These are phyloP conservation scores for Tricholoma sp. DNA, from an alignment of 768 basidiomycete genomes.

Conservation along the genomic window DNA sequence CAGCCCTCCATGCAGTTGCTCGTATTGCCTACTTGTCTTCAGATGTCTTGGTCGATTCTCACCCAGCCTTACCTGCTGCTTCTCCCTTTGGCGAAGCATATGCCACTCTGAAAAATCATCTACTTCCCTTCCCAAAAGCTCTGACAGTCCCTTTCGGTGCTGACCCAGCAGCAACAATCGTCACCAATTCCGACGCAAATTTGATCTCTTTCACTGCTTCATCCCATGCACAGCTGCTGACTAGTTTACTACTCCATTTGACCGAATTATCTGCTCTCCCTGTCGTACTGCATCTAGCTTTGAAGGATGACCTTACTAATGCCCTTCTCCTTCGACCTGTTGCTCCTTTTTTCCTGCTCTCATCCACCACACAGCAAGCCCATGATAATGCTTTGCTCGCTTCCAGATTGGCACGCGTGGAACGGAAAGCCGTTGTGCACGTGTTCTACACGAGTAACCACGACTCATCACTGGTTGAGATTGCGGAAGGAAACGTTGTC, in stretches of 20 bases:
- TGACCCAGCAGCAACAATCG: slow-evolving; percentile 55
- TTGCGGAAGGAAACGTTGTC: slow-evolving; percentile 53
- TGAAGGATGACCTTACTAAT: slow-evolving; percentile 63
- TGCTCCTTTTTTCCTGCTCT: slow-evolving; percentile 79
- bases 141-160: slow-evolving; percentile 56
- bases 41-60: slow-evolving; percentile 58
- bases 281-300: slow-evolving; percentile 68
- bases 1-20: slow-evolving; percentile 41
- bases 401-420: slow-evolving; percentile 65
- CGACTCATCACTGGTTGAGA: slow-evolving; percentile 39
- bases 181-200: slow-evolving; percentile 37
- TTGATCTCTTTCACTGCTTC: slow-evolving; percentile 60
- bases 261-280: slow-evolving; percentile 59
- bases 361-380: slow-evolving; percentile 70
- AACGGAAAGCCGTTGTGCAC: slow-evolving; percentile 79
- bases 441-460: slow-evolving; percentile 54
- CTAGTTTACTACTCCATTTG: slow-evolving; percentile 64
- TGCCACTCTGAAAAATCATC: slow-evolving; percentile 27
- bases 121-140: slow-evolving; percentile 36
- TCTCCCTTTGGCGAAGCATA: slow-evolving; percentile 42
- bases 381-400: slow-evolving; percentile 90
- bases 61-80: slow-evolving; percentile 32
- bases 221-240: slow-evolving; percentile 46
- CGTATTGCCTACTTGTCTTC: slow-evolving; percentile 71
- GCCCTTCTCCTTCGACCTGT: slow-evolving; percentile 73